These are phyloP conservation scores for Yamadazyma laniorum DNA, from an alignment of 805 yeast genomes.

Conservation along the genomic window DNA sequence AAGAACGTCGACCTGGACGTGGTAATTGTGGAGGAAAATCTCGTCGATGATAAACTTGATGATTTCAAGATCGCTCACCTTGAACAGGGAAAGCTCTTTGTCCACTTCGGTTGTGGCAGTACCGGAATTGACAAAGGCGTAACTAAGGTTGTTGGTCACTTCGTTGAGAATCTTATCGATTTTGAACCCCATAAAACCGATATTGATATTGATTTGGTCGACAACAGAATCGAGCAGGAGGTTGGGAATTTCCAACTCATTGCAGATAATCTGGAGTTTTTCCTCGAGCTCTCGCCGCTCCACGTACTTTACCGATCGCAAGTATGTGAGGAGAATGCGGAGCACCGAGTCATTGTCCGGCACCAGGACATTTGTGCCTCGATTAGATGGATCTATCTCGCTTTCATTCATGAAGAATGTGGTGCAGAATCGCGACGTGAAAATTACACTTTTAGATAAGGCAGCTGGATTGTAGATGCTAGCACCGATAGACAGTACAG, in stretches of 20 bases:
- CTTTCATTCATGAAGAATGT: no score
- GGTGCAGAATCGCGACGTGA: no score
- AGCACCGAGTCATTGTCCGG: constrained; percentile 3
- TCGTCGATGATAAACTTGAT: constrained; percentile 47
- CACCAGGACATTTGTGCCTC: no score
- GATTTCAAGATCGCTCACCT: constrained; percentile 39
- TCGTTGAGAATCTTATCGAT: constrained; percentile 42
- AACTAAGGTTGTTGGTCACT: constrained; percentile 27
- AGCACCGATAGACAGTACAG: no score
- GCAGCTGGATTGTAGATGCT: no score
- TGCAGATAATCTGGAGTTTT: constrained; percentile 19
- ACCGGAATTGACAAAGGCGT: constrained; percentile 29
- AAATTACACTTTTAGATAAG: no score
- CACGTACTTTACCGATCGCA: constrained; percentile 26
- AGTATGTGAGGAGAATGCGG: constrained; percentile 25
- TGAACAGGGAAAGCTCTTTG: constrained; percentile 35
- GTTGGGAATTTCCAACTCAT: constrained; percentile 9
- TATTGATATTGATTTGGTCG: constrained; percentile 27
- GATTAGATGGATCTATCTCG: no score
- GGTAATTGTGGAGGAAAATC: constrained; percentile 18
- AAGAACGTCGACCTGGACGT: constrained; percentile 5
- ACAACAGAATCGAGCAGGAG: constrained; percentile 13
- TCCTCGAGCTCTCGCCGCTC: constrained; percentile 20
- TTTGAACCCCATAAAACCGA: constrained; percentile 41
- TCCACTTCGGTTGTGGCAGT: constrained; percentile 19